These are phyloP conservation scores for Pulveroboletus frians DNA, from an alignment of 768 basidiomycete species.

Conservation along the genomic window DNA sequence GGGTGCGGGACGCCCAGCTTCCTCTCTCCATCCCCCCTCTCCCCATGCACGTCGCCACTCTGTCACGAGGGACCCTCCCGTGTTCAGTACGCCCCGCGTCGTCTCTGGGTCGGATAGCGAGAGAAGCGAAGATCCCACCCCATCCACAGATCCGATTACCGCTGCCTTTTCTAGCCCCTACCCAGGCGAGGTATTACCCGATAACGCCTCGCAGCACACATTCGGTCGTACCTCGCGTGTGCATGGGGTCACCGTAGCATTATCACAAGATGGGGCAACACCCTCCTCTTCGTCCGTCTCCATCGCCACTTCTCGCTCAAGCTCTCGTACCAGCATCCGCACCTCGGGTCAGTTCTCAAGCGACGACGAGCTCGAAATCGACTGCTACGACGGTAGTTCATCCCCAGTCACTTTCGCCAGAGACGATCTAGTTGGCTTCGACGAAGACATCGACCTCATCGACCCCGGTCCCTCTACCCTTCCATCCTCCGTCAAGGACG, in stretches of 20 bases:
- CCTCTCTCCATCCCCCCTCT: constrained; percentile 9
- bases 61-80: constrained; percentile 2
- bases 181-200: constrained; percentile 29
- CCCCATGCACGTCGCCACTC: constrained; percentile 16
- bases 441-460: constrained; percentile 27
- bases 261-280: constrained; percentile 24
- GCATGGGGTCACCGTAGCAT: constrained; percentile 17
- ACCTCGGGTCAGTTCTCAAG: constrained; percentile 39
- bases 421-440: constrained; percentile 35
- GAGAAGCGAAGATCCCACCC: constrained; percentile 35
- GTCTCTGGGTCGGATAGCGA: constrained; percentile 27
- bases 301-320: constrained; percentile 34
- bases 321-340: constrained; percentile 31
- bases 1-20: constrained; percentile 25
- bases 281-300: constrained; percentile 44
- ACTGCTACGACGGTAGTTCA: constrained; percentile 33
- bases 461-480: constrained; percentile 24
- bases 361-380: constrained; percentile 44
- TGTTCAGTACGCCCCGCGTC: constrained; percentile 1
- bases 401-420: constrained; percentile 38
- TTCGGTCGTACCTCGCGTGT: constrained; percentile 41
- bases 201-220: constrained; percentile 46
- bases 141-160: constrained; percentile 29
- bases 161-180: constrained; percentile 15
- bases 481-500: constrained; percentile 16